phyloP scores from a whole-genome alignment of 257 asterid species.

The Ocimum tenuiflorum region DNA sequence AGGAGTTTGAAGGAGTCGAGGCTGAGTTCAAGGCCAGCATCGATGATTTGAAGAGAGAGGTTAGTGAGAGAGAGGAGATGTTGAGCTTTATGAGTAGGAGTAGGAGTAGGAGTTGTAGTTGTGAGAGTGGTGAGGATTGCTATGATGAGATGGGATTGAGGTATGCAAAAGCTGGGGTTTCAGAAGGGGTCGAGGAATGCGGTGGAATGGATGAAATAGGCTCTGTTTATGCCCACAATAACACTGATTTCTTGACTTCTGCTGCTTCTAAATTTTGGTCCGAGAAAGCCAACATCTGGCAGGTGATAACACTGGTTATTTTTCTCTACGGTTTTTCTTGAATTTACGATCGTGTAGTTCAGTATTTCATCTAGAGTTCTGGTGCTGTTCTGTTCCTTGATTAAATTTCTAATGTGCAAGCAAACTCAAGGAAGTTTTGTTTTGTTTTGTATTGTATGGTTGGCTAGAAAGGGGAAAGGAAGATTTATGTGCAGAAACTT shows the following conservation, averaged over 20 bases:
- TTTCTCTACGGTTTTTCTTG: background rate
- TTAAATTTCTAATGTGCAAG: background rate
- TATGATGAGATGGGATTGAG: conserved; percentile 49
- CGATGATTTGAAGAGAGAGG: conserved; percentile 79
- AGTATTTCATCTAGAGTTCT: background rate
- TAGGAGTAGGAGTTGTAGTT: conserved; percentile 32
- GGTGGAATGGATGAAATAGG: conserved; percentile 50
- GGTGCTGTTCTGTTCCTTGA: background rate
- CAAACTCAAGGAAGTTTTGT: background rate
- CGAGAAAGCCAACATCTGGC: conserved; percentile 72
- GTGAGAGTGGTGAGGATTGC: conserved; percentile 39
- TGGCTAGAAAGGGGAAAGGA: background rate
- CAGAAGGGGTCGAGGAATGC: conserved; percentile 48
- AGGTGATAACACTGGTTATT: conserved; percentile 34
- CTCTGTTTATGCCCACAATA: conserved; percentile 43
- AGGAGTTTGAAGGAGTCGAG: conserved; percentile 62
- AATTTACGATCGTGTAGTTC: background rate
- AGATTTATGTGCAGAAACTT: background rate
- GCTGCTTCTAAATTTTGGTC: conserved; percentile 71
- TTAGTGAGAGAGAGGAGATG: conserved; percentile 84
- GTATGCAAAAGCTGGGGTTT: conserved; percentile 52
- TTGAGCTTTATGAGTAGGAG: conserved; percentile 58
- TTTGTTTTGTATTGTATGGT: background rate
- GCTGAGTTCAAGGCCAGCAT: conserved; percentile 54
- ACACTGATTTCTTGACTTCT: conserved; percentile 54